phyloP scores from a whole-genome alignment of 129 eudicot genomes.

The Flaveria bidentis region DNA sequence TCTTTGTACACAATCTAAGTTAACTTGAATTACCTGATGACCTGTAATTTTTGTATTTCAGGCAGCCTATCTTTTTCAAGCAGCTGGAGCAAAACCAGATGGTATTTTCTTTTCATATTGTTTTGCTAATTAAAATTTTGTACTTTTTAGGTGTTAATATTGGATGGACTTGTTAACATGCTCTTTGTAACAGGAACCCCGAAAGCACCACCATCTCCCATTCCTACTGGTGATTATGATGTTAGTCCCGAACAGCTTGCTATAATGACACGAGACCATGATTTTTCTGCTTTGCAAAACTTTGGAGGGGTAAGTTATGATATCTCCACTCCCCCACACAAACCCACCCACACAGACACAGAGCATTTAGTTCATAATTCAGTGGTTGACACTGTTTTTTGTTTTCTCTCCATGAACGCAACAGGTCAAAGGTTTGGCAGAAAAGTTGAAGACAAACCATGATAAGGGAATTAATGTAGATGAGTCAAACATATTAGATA shows the following conservation, averaged over 20 bases:
- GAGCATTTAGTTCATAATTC: neutral
- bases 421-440: slow-evolving; percentile 76
- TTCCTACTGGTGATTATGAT: slow-evolving; percentile 54
- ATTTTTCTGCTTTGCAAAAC: slow-evolving; percentile 59
- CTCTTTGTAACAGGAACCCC: slow-evolving; percentile 41
- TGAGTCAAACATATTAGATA: slow-evolving; percentile 52
- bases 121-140: neutral
- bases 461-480: slow-evolving; percentile 80
- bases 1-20: slow-evolving; percentile 1
- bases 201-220: slow-evolving; percentile 43
- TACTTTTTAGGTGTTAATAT: slow-evolving; percentile 11
- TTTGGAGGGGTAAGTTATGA: slow-evolving; percentile 61
- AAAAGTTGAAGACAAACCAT: slow-evolving; percentile 52
- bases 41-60: slow-evolving; percentile 32
- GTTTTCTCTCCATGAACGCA: slow-evolving; percentile 1
- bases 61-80: slow-evolving; percentile 84
- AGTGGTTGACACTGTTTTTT: slow-evolving; percentile 19
- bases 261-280: slow-evolving; percentile 67
- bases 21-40: slow-evolving; percentile 14
- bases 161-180: neutral
- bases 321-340: neutral
- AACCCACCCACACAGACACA: neutral
- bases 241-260: slow-evolving; percentile 64
- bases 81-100: slow-evolving; percentile 41
- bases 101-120: slow-evolving; percentile 42